Evolutionary conservation across 1,284 basidiomycete genomes (phyloP).

Genomic region (Anthracocystis panici-leucophaei): DNA sequence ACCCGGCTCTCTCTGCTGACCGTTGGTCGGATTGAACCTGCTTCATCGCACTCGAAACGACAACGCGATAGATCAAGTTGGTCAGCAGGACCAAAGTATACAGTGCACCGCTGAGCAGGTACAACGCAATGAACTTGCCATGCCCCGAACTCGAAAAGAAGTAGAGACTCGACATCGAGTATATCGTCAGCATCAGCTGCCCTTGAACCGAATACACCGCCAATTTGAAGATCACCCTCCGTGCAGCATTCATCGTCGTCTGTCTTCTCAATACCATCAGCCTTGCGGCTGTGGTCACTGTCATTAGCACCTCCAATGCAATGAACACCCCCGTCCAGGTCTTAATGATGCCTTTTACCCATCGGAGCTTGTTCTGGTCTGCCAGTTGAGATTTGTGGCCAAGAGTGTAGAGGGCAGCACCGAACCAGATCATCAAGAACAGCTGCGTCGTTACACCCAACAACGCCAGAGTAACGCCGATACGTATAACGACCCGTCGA

Average conservation of each 20-base stretch:
- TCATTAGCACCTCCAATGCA: constrained; percentile 19
- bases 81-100: constrained; percentile 34
- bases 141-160: constrained; percentile 8
- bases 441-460: constrained; percentile 3
- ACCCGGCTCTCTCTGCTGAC: too few species aligned
- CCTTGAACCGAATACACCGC: constrained; percentile 37
- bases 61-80: constrained; percentile 27
- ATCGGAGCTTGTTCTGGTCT: background rate
- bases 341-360: constrained; percentile 19
- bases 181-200: constrained; percentile 14
- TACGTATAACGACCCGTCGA: background rate
- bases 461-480: background rate
- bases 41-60: constrained; percentile 15
- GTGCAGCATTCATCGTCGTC: constrained; percentile 20
- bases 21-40: background rate
- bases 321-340: constrained; percentile 29
- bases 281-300: constrained; percentile 22
- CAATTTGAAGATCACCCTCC: constrained; percentile 21
- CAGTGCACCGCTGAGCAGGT: constrained; percentile 19
- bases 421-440: constrained; percentile 29
- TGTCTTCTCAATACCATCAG: constrained; percentile 14
- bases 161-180: constrained; percentile 16
- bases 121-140: constrained; percentile 28
- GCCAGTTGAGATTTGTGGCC: constrained; percentile 20
- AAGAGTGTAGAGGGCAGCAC: constrained; percentile 10